phyloP scores from a whole-genome alignment of 768 basidiomycete genomes.

The Boletus speciosus region DNA sequence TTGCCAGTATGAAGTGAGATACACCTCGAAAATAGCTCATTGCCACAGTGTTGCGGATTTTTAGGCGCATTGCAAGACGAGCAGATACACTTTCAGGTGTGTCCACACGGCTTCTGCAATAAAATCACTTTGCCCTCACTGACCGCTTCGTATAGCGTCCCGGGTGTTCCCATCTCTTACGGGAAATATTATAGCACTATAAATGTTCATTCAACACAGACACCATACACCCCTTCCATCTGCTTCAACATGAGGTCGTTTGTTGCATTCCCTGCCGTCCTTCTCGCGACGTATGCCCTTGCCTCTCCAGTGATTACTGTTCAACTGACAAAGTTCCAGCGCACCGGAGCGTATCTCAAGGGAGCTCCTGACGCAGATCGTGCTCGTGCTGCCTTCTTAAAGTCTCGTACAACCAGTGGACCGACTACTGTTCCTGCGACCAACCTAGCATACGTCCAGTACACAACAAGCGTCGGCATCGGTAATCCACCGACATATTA shows the following conservation, averaged over 20 bases:
- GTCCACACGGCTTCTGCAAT: neutral
- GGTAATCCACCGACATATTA: too few species aligned
- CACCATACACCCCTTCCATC: neutral
- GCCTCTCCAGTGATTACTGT: constrained; percentile 4
- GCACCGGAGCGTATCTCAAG: constrained; percentile 13
- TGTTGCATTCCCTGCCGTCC: neutral
- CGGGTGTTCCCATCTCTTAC: neutral
- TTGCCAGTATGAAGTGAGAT: neutral
- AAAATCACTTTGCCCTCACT: neutral
- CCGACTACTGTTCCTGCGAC: constrained; percentile 14
- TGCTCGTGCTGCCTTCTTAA: constrained; percentile 12
- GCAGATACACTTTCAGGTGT: neutral
- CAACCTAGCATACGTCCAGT: constrained; percentile 13
- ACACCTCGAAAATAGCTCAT: neutral
- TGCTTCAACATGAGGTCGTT: constrained; percentile 13
- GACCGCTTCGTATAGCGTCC: neutral
- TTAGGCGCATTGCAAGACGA: too few species aligned
- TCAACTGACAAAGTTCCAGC: constrained; percentile 13
- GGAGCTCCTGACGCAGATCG: constrained; percentile 18
- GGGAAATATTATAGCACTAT: neutral
- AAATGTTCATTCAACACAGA: neutral
- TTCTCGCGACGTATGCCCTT: constrained; percentile 7
- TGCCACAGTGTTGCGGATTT: neutral
- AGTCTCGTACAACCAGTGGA: neutral
- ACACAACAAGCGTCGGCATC: constrained; percentile 20